Base-by-base conservation (phyloP, 176 grass and related monocot species). In the Panicum miliaceum region DNA sequence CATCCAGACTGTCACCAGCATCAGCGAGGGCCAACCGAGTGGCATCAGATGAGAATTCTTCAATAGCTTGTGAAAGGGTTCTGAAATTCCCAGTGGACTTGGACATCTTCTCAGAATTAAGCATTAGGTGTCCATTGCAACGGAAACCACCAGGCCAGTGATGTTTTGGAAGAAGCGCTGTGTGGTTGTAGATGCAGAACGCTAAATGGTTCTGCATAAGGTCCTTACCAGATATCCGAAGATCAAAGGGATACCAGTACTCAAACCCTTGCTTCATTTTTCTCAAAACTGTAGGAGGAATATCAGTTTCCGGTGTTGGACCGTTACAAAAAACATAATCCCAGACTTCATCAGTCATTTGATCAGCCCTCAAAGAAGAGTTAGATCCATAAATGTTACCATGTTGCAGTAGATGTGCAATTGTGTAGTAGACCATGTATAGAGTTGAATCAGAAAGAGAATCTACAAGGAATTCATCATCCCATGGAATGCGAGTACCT, bases 91-190 rank as follows among this genome's bases (percentile, higher is more conserved):
- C 94, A 12, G 91, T 96, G 5, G 91, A 93, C 72, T 96, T 96
- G n/a, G 91, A 96, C 93, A 96, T 96, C 52, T 93, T 96, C 61
- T 93, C 86, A 66, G 94, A 96, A 81, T 96, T 96, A 32, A 96
- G 91, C 91, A 93, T 96, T 57, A 96, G 89, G 64, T 96, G 94
- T 6, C 94, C 94, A 63, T 96, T 96, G 86, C 91, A 93, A 12
- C 91, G 91, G 71, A 96, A 96, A 2, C 93, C 88, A 60, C 74
- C 81, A 25, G 93, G 93, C 94, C 94, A 96, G n/a, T 93, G 84
- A 54, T 82, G 84, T 68, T 91, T 64, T 12, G 91, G 86, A 35
- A 93, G 59, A 85, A 92, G 80, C 42, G 93, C 84, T 42, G 77
- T 84, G 23, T 96, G 94, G 27, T 91, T 96, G 73, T 96, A 96